Evolutionary conservation across 169 alveolate species (phyloP), one percentile per base, ranked within the genome.

Genomic region (Nephromyces sp.): DNA sequence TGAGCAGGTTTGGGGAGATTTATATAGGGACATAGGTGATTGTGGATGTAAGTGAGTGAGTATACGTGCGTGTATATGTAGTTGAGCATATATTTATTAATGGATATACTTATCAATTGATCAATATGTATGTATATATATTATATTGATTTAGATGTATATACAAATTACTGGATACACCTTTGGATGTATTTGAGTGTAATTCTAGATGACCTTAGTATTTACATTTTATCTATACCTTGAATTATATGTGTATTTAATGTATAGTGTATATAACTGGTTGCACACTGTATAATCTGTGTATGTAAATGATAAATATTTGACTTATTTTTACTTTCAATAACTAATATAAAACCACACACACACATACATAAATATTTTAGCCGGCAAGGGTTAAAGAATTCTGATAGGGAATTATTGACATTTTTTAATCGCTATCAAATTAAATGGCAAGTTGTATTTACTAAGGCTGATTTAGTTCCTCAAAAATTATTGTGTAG

Each of bases 391-490:
- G 78, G 78, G 5, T 32, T 70, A 63, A 77, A 63, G 66, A 72
- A 66, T 27, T 68, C 73, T 68, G 78, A 70, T 43, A 8, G 35
- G 6, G 75, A 67, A 33, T 34, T 76, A 52, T 53, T 76, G 28
- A 52, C 67, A 1, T 76, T 69, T 35, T 61, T 76, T 35, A 66
- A 76, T 53, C 77, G 82, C 62, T 69, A 61, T 65, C 63, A 57
- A 22, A 27, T 77, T 24, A 57, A 53, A 28, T 70, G 70, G 28
- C 78, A 77, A 70, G 27, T 78, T 3, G 69, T 78, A 32, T 52
- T 78, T 65, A 78, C 84, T 29, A 78, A 78, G 66, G 75, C 77
- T 28, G 84, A 78, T 32, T 68, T 65, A 24, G 72, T 70, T 32
- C 66, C 66, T 66, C 77, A 65, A 31, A 27, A 34, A 62, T 32